Evolutionary conservation across 1,284 basidiomycete genomes (phyloP).

Genomic region (Pascua sp.): DNA sequence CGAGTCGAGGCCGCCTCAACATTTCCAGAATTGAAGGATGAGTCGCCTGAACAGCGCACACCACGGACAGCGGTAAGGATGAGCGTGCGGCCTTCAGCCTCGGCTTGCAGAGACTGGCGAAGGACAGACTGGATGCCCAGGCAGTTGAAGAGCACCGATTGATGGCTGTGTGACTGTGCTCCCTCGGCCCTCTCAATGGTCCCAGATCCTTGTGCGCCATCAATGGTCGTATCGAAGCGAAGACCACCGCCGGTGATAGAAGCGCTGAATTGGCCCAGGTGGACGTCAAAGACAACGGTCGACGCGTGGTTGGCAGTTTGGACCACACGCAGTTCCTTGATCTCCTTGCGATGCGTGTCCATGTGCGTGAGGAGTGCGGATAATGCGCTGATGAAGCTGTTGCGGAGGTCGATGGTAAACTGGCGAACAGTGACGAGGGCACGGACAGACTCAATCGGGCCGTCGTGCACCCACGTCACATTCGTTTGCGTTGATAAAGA

Average conservation of each 20-base stretch:
- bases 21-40: constrained; percentile 1
- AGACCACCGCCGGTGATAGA: constrained; percentile 23
- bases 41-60: constrained; percentile 3
- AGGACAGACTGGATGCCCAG: neutral
- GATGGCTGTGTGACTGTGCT: neutral
- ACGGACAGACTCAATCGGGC: constrained; percentile 16
- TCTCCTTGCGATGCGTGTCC: constrained; percentile 8
- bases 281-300: constrained; percentile 17
- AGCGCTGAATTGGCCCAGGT: constrained; percentile 10
- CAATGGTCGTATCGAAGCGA: constrained; percentile 13
- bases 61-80: constrained; percentile 5
- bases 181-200: constrained; percentile 6
- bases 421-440: constrained; percentile 20
- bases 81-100: constrained; percentile 4
- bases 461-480: constrained; percentile 19
- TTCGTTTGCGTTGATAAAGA: neutral
- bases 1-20: constrained; percentile 1
- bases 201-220: constrained; percentile 5
- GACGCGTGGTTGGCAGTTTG: constrained; percentile 6
- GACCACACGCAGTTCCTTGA: constrained; percentile 7
- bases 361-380: constrained; percentile 12
- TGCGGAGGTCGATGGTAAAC: constrained; percentile 20
- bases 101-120: neutral
- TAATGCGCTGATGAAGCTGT: constrained; percentile 26
- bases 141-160: constrained; percentile 7